Evolutionary conservation across 1,284 basidiomycete genomes (phyloP), one percentile per base, ranked within the genome.

Genomic region (Schizophyllum commune): DNA sequence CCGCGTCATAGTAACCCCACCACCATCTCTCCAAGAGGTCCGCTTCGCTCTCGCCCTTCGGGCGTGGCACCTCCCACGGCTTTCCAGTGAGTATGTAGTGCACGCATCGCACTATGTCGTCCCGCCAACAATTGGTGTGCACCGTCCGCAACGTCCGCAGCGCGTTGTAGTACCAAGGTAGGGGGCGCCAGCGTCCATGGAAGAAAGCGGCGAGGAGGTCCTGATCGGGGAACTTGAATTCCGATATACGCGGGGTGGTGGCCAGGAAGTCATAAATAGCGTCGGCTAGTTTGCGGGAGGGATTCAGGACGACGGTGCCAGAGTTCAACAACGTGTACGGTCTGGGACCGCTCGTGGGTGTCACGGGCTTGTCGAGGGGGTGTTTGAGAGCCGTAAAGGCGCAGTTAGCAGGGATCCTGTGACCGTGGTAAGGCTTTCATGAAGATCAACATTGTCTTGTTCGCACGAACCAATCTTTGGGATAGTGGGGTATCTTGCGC

Each of bases 221-320:
- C 74, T 98, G 96, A 72, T 98, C 96, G 1, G 94, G 88, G 73
- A 98, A 98, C 52, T 79, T 79, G 75, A 89, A 96, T 0, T 79
- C 80, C 4, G 83, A 68, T 15, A 97, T 79, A 5, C 84, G 79
- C 4, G 89, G 84, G 27, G 88, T 88, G 1, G 85, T 89, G 60
- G 79, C 71, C 58, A 98, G 83, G 72, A 83, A 84, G 52, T 83
- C 67, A 20, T 79, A 74, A 63, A 96, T 80, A 15, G 70, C 69
- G 8, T 76, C 64, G 61, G 83, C 79, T 7, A 88, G 77, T 13
- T 76, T 69, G 3, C 71, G 63, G 58, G 92, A 89, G 1, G 96
- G 96, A n/a, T 82, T 83, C 54, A 97, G 79, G 52, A 98, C 84
- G 59, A 98, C 91, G 3, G 90, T 83, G 22, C 96, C 96, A 1